phyloP scores from a whole-genome alignment of 75 land plant genomes.

The Selaginella tamariscina region DNA sequence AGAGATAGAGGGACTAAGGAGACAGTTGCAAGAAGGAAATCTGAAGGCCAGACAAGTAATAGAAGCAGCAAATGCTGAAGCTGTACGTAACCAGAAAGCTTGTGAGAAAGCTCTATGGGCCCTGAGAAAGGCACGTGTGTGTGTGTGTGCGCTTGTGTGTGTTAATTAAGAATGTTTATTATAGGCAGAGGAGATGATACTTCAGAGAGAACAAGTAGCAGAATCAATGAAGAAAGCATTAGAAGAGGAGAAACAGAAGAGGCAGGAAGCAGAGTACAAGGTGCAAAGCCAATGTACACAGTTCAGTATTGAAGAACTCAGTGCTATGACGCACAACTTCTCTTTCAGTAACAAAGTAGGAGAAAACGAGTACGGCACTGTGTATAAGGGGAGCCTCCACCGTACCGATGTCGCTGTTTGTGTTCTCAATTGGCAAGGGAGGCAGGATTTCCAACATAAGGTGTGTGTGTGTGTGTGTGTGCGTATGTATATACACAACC shows the following conservation, averaged over 20 bases:
- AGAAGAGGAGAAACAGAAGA: neutral
- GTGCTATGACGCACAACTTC: neutral
- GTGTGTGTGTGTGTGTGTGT: no score
- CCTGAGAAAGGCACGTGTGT: neutral
- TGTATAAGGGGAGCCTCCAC: neutral
- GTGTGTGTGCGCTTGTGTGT: no score
- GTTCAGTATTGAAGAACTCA: neutral
- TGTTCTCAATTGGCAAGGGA: neutral
- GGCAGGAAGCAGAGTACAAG: neutral
- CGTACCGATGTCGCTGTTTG: neutral
- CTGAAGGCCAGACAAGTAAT: neutral
- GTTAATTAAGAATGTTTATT: neutral
- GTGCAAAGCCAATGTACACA: neutral
- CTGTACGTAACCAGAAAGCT: neutral
- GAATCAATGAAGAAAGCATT: neutral
- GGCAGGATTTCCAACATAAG: neutral
- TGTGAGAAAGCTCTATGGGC: neutral
- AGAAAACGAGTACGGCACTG: neutral
- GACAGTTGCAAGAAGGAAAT: neutral
- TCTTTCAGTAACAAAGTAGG: neutral
- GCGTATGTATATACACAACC: no score
- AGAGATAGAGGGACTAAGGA: neutral
- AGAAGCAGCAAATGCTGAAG: neutral
- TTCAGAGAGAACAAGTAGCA: neutral
- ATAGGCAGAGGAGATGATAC: neutral